These are phyloP conservation scores for Aspergillus novoparasiticus DNA, from an alignment of 2,329 filamentous ascomycete species.

Conservation along the genomic window DNA sequence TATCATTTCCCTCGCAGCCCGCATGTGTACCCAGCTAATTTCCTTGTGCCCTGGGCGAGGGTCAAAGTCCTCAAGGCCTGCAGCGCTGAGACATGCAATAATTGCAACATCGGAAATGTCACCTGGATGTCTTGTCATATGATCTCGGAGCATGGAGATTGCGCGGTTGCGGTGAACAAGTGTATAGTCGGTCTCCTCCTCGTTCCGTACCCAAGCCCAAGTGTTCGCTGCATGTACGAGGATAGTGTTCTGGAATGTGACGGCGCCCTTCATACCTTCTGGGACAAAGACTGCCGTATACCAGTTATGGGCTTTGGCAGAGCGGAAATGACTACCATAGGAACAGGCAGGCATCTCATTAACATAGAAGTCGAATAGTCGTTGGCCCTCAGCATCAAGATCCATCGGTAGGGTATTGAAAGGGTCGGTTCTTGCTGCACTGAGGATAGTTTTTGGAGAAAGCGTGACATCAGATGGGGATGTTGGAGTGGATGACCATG, in stretches of 20 bases:
- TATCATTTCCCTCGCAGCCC: conserved; percentile 42
- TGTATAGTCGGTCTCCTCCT: conserved; percentile 32
- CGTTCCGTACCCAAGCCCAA: conserved; percentile 39
- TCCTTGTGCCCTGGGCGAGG: conserved; percentile 40
- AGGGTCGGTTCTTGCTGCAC: conserved; percentile 41
- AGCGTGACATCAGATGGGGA: conserved; percentile 21
- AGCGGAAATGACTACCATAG: conserved; percentile 40
- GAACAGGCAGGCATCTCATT: conserved; percentile 43
- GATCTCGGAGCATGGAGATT: conserved; percentile 36
- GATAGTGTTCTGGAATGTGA: conserved; percentile 43
- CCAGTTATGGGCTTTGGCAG: conserved; percentile 41
- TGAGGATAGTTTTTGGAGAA: conserved; percentile 36
- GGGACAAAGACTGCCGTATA: conserved; percentile 43
- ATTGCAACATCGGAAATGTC: conserved; percentile 43
- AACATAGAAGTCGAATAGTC: conserved; percentile 45
- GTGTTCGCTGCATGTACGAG: conserved; percentile 43
- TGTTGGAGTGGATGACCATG: conserved; percentile 18
- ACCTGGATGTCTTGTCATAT: conserved; percentile 32
- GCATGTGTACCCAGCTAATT: conserved; percentile 45
- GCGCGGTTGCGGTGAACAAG: conserved; percentile 37
- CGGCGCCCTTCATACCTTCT: conserved; percentile 43
- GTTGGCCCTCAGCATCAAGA: conserved; percentile 33
- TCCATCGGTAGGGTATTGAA: conserved; percentile 41
- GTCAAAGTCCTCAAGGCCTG: conserved; percentile 44
- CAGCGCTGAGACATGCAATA: conserved; percentile 42